These are phyloP conservation scores for Xylaria sp. DNA, from an alignment of 2,329 filamentous ascomycete genomes.

Conservation along the genomic window DNA sequence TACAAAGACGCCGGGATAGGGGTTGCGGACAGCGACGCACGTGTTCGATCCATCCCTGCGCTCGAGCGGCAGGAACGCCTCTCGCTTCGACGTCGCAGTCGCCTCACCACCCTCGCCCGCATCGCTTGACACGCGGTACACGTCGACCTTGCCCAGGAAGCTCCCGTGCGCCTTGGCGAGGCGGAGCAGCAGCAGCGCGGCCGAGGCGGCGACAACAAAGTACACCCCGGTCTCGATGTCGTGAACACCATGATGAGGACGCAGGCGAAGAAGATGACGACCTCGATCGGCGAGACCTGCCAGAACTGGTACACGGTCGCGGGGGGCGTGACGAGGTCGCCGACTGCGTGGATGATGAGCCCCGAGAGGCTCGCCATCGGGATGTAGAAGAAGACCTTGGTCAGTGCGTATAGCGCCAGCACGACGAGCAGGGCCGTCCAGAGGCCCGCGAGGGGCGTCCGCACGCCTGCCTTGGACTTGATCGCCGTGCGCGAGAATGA, in stretches of 20 bases:
- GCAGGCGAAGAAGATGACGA: conserved; percentile 83
- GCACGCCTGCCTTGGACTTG: conserved; percentile 91
- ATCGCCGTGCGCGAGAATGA: conserved; percentile 92
- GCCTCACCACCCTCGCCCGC: conserved; percentile 14
- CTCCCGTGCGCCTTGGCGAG: conserved; percentile 78
- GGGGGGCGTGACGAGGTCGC: conserved; percentile 82
- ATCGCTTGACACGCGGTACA: conserved; percentile 57
- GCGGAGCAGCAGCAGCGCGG: conserved; percentile 75
- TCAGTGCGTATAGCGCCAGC: conserved; percentile 81
- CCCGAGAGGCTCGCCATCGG: conserved; percentile 76
- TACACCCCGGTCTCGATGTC: conserved; percentile 88
- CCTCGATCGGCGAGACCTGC: conserved; percentile 81
- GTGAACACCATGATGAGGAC: conserved; percentile 83
- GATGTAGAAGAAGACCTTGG: conserved; percentile 88
- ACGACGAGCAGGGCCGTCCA: conserved; percentile 84
- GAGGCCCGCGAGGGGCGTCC: conserved; percentile 84
- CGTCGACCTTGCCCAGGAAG: conserved; percentile 77
- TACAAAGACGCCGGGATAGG: conserved; percentile 60
- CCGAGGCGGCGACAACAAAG: conserved; percentile 73
- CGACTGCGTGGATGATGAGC: conserved; percentile 90
- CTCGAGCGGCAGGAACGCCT: conserved; percentile 54
- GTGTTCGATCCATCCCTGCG: conserved; percentile 59
- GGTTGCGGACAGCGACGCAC: conserved; percentile 50
- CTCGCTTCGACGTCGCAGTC: conserved; percentile 38
- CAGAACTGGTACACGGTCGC: conserved; percentile 88